Conservation (phyloP, 495 filamentous ascomycete species). For the Penicillium riverlandense region DNA sequence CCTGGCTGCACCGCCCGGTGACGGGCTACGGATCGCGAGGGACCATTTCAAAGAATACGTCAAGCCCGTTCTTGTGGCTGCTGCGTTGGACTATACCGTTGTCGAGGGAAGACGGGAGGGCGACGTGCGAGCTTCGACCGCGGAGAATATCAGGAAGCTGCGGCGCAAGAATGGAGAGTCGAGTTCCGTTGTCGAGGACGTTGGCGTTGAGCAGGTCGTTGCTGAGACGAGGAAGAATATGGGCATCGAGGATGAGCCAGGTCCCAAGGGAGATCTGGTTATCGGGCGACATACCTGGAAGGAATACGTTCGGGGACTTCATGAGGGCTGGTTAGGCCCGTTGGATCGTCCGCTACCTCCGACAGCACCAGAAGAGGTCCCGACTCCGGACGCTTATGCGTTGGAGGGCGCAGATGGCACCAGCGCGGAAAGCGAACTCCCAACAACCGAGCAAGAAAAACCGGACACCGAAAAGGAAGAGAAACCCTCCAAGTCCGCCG, state of each 20-base stretch:
- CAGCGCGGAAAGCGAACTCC: constrained; percentile 21
- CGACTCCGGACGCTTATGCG: background rate
- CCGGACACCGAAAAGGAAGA: constrained; percentile 35
- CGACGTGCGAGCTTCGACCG: constrained; percentile 73
- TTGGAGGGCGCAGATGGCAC: constrained; percentile 13
- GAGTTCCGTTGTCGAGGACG: constrained; percentile 29
- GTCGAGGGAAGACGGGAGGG: constrained; percentile 86
- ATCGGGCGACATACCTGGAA: constrained; percentile 95
- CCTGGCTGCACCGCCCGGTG: constrained; percentile 76
- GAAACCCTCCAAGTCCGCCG: constrained; percentile 46
- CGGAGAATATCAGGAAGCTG: constrained; percentile 68
- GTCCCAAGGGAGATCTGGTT: constrained; percentile 73
- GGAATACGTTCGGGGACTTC: constrained; percentile 87
- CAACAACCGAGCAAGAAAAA: constrained; percentile 32
- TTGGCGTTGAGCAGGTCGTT: constrained; percentile 45
- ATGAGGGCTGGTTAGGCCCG: constrained; percentile 95
- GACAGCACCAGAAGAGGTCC: constrained; percentile 11
- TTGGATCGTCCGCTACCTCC: constrained; percentile 46
- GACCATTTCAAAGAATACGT: constrained; percentile 95
- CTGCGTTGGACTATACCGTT: constrained; percentile 89
- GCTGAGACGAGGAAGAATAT: constrained; percentile 48
- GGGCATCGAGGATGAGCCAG: constrained; percentile 62
- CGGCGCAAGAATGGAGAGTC: constrained; percentile 51
- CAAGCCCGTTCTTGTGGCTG: constrained; percentile 85
- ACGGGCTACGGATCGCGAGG: constrained; percentile 71